Percentiles rank a stretch among this genome's conserved stretches.
phyloP scores from a whole-genome alignment of 202 grass and related monocot genomes.

The Setaria viridis region DNA sequence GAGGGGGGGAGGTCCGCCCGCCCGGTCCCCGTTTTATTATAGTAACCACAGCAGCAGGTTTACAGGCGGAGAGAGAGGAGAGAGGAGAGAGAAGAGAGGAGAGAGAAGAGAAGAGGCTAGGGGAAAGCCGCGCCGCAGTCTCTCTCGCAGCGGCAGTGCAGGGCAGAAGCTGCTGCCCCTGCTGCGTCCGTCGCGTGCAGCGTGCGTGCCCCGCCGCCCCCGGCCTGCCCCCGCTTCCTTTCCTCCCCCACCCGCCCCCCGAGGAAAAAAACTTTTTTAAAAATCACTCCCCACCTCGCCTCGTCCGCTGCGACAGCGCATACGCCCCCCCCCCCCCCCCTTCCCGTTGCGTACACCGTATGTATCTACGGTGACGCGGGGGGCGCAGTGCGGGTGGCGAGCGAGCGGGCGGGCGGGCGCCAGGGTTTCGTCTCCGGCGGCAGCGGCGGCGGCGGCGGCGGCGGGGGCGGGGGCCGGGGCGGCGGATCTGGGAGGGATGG shows the following conservation, averaged over 20 bases:
- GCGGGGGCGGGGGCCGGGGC: constrained; percentile 26
- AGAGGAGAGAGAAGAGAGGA: background rate
- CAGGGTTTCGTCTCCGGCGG: too few relatives aligned
- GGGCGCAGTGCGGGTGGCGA: background rate
- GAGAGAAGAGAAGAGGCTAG: background rate
- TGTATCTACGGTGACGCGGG: constrained; percentile 60
- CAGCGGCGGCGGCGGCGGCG: background rate
- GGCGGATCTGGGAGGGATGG: constrained; percentile 72
- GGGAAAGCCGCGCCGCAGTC: constrained; percentile 30
- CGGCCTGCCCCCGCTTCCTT: constrained; percentile 13
- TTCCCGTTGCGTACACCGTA: constrained; percentile 48
- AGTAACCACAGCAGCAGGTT: constrained; percentile 32
- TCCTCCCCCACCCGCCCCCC: constrained; percentile 10
- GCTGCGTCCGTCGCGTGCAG: constrained; percentile 14
- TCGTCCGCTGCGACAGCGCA: constrained; percentile 41
- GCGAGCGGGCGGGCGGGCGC: constrained; percentile 20
- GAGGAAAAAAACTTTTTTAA: constrained; percentile 28
- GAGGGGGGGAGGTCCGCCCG: constrained; percentile 23
- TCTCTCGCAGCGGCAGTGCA: constrained; percentile 39
- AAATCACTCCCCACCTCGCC: constrained; percentile 44
- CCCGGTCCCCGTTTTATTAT: constrained; percentile 28
- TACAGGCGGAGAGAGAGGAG: constrained; percentile 1
- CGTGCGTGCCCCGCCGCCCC: background rate
- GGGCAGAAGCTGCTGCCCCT: constrained; percentile 3
- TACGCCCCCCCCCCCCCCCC: background rate